Conservation (phyloP, 805 yeast genomes). For the Torulaspora microellipsoides region DNA sequence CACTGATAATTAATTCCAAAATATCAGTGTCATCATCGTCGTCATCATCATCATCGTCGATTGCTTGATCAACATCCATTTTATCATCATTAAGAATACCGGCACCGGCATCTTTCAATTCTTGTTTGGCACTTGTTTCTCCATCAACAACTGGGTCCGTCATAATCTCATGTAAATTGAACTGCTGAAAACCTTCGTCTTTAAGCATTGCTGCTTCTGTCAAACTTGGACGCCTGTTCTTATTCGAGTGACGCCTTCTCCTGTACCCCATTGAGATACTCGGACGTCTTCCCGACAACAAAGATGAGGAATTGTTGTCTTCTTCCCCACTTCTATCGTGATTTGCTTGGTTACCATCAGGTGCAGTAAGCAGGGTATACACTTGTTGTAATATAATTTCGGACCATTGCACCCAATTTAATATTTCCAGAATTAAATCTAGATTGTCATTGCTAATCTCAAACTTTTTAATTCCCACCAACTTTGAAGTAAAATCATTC, state of each 20-base stretch:
- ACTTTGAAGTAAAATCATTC: constrained; percentile 30
- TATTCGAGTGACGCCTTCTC: constrained; percentile 29
- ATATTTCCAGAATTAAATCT: constrained; percentile 24
- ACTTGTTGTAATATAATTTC: constrained; percentile 13
- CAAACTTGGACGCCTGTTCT: constrained; percentile 29
- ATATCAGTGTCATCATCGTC: constrained; percentile 1
- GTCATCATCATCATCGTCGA: constrained; percentile 4
- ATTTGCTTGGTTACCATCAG: background rate
- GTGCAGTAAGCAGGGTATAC: constrained; percentile 5
- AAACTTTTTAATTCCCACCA: constrained; percentile 23
- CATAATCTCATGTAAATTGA: constrained; percentile 32
- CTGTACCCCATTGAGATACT: constrained; percentile 10
- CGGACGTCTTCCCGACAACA: constrained; percentile 11
- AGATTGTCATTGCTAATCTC: constrained; percentile 31
- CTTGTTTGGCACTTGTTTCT: background rate
- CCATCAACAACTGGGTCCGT: constrained; percentile 22
- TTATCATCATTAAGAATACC: constrained; percentile 8
- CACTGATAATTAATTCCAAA: constrained; percentile 25
- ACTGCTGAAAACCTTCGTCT: constrained; percentile 34
- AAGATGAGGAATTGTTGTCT: background rate
- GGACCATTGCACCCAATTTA: constrained; percentile 34
- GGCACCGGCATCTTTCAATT: background rate
- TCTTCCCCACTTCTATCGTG: background rate
- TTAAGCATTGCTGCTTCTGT: constrained; percentile 31
- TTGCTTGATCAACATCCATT: constrained; percentile 17